Percentiles rank a stretch among this genome's conserved stretches.
These are phyloP conservation scores for Serpula lacrymans DNA, from an alignment of 768 basidiomycete genomes.

Conservation along the genomic window DNA sequence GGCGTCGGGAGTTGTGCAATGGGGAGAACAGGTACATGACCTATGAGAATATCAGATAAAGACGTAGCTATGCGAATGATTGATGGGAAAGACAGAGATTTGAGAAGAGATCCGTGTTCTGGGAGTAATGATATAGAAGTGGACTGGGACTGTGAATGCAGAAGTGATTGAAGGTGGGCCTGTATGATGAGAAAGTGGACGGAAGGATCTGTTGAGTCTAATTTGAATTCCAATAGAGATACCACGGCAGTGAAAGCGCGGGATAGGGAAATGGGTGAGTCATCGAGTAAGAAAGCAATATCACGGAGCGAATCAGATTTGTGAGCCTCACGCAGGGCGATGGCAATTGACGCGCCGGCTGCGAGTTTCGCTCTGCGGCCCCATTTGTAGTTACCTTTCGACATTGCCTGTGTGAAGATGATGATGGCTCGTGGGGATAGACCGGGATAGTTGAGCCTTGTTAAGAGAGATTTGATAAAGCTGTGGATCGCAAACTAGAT, in stretches of 20 bases:
- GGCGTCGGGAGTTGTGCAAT: slow-evolving; percentile 39
- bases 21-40: slow-evolving; percentile 35
- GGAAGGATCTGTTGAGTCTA: slow-evolving; percentile 54
- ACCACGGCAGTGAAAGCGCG: slow-evolving; percentile 53
- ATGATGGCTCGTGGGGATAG: slow-evolving; percentile 61
- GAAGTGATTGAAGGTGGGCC: slow-evolving; percentile 42
- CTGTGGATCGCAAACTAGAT: slow-evolving; percentile 57
- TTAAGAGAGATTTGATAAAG: slow-evolving; percentile 59
- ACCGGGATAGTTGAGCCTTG: slow-evolving; percentile 56
- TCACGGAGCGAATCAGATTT: slow-evolving; percentile 66
- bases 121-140: slow-evolving; percentile 21
- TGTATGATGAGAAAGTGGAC: slow-evolving; percentile 57
- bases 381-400: slow-evolving; percentile 60
- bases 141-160: slow-evolving; percentile 28
- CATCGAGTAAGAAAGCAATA: slow-evolving; percentile 64
- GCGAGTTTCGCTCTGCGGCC: slow-evolving; percentile 67
- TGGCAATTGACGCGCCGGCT: slow-evolving; percentile 65
- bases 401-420: slow-evolving; percentile 69
- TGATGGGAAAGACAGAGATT: slow-evolving; percentile 37
- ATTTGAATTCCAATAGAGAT: slow-evolving; percentile 49
- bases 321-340: slow-evolving; percentile 69
- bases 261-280: slow-evolving; percentile 46
- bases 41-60: slow-evolving; percentile 42
- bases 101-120: slow-evolving; percentile 34
- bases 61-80: slow-evolving; percentile 40